A percentile compares a stretch with the other conserved stretches of the same genome.
phyloP scores from a whole-genome alignment of 106 monocot genomes.

The Apostasia ramifera region DNA sequence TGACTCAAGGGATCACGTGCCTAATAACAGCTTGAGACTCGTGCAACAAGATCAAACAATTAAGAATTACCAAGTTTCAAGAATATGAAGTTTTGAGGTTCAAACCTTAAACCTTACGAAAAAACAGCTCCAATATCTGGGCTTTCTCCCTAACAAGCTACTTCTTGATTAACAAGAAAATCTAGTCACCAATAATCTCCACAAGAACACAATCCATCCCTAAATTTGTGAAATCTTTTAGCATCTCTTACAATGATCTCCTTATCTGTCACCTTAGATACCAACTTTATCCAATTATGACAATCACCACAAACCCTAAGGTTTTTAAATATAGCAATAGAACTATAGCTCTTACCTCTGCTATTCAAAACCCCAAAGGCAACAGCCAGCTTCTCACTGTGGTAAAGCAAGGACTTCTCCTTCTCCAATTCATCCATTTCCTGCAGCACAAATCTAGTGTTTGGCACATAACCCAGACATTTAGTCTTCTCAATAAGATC shows the following conservation, averaged over 20 bases:
- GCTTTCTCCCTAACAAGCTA: too few species aligned
- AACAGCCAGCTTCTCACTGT: constrained; percentile 56
- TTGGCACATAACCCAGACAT: constrained; percentile 43
- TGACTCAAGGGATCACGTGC: too few species aligned
- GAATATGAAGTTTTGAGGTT: too few species aligned
- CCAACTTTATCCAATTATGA: constrained; percentile 43
- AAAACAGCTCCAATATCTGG: too few species aligned
- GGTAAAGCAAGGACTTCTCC: constrained; percentile 34
- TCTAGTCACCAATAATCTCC: constrained; percentile 56
- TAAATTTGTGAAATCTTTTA: constrained; percentile 51
- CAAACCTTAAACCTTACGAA: too few species aligned
- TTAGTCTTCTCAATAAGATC: constrained; percentile 34
- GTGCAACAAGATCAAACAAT: too few species aligned
- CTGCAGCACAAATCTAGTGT: constrained; percentile 66
- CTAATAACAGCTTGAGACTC: too few species aligned
- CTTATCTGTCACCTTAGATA: constrained; percentile 34
- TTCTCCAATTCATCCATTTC: constrained; percentile 41
- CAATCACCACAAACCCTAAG: constrained; percentile 58
- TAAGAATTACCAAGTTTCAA: too few species aligned
- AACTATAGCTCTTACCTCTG: background rate
- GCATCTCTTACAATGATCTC: constrained; percentile 58
- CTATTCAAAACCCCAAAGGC: constrained; percentile 45
- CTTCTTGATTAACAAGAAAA: too few species aligned
- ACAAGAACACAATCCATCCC: constrained; percentile 54
- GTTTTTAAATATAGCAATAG: constrained; percentile 45